Evolutionary conservation across 2,329 filamentous ascomycete species (phyloP), one percentile per base, ranked within the genome.

Genomic region (Neonectria neomacrospora): DNA sequence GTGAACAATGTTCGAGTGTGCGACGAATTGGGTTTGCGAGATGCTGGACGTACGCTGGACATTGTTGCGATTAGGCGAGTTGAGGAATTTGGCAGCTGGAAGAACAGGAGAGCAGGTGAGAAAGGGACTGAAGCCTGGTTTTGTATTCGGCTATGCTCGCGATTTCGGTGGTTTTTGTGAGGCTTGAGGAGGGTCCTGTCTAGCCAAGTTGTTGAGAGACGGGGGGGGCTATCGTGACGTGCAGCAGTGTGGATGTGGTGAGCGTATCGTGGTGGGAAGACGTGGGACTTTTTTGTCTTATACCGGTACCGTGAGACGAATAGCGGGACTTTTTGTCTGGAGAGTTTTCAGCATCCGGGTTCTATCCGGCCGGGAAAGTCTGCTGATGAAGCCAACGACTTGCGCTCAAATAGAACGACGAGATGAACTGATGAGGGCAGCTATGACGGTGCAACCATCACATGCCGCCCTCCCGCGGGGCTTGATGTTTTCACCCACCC

Each of bases 21-120:
- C 6, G 53, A 12, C 14, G 6, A 18, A 26, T 23, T 12, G 37
- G 39, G 37, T 20, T 44, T 22, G 34, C n/a, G 34, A 7, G 18
- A 22, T 28, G 9, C 18, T 50, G 41, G 18, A 68, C 64, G 3
- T 66, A 73, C 71, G 69, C 71, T 73, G 67, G 69, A 55, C 71
- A 73, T 73, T 58, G 26, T 71, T 65, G 59, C 54, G 58, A 3
- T 61, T 20, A 20, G 59, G 30, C 41, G 20, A 28, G 12, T 54
- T 47, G 51, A 58, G 34, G 47, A 44, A 56, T 58, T 58, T 48
- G 44, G 45, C 20, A 16, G 12, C 30, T 37, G 30, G 23, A 22
- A 12, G 32, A 60, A 37, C 12, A 42, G 45, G 26, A 45, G n/a
- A 32, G 20, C 37, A 55, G 20, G 32, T 32, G 28, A 52, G 20